Percentiles rank a stretch among this genome's conserved stretches.
Evolutionary conservation across 345 rosid genomes (phyloP).

Genomic region (Leavenworthia alabamica): DNA sequence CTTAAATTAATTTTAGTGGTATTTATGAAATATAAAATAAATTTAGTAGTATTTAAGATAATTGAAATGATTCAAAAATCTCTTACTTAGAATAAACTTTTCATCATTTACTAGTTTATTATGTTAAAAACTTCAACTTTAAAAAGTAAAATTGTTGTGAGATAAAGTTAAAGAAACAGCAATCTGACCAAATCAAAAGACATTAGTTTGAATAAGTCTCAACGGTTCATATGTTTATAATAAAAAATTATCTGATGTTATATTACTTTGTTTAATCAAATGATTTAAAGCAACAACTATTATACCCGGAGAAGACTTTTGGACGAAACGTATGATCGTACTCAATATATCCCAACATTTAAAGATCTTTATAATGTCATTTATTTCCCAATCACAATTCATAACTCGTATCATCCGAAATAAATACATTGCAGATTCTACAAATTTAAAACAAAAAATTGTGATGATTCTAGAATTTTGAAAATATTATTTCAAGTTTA

Average conservation of each 20-base stretch:
- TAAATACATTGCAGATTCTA: background rate
- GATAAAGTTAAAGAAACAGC: background rate
- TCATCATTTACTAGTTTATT: background rate
- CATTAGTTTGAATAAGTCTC: background rate
- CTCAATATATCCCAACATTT: background rate
- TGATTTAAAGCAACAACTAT: background rate
- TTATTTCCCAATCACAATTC: background rate
- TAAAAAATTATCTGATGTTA: too few relatives aligned
- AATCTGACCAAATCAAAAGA: background rate
- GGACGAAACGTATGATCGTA: slow-evolving; percentile 1
- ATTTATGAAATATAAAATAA: too few relatives aligned
- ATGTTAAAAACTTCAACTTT: background rate
- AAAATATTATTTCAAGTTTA: background rate
- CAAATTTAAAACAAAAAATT: background rate
- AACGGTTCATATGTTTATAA: background rate
- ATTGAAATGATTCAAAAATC: too few relatives aligned
- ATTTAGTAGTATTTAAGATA: too few relatives aligned
- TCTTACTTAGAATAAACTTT: background rate
- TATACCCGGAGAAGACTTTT: slow-evolving; percentile 1
- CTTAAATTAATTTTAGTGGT: too few relatives aligned
- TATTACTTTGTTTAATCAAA: background rate
- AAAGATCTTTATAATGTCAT: background rate
- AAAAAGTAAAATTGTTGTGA: background rate
- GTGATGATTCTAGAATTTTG: background rate
- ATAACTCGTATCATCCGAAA: background rate